Conservation (phyloP, 768 basidiomycete genomes). For the Hericium rajendrae region DNA sequence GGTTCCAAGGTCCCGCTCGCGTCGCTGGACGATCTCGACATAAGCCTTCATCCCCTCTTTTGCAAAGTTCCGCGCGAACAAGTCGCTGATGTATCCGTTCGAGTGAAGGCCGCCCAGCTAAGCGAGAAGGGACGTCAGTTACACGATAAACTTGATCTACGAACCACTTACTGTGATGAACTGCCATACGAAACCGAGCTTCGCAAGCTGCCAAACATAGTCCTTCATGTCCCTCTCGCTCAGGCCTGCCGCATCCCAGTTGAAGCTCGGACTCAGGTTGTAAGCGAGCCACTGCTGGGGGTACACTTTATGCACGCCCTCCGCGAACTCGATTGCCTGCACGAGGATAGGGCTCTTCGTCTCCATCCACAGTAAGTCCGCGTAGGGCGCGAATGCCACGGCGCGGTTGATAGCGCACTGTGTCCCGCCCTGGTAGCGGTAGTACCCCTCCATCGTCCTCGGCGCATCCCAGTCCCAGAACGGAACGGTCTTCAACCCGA, state of each 20-base stretch:
- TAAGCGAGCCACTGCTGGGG: slow-evolving; percentile 96
- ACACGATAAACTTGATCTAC: background rate
- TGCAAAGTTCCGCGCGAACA: slow-evolving; percentile 81
- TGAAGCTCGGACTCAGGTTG: slow-evolving; percentile 90
- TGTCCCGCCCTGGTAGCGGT: slow-evolving; percentile 95
- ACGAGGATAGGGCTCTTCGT: slow-evolving; percentile 88
- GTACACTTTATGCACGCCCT: slow-evolving; percentile 71
- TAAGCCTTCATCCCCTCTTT: slow-evolving; percentile 99
- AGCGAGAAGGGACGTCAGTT: background rate
- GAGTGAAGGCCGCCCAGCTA: slow-evolving; percentile 96
- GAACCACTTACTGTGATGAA: slow-evolving; percentile 81
- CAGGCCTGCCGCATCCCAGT: slow-evolving; percentile 91
- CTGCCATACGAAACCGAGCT: slow-evolving; percentile 96
- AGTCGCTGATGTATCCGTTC: slow-evolving; percentile 92
- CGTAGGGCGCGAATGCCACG: slow-evolving; percentile 88
- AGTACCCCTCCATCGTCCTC: slow-evolving; percentile 91
- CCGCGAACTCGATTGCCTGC: slow-evolving; percentile 88
- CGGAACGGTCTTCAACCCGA: slow-evolving; percentile 61
- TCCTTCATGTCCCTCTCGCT: slow-evolving; percentile 75
- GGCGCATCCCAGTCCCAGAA: slow-evolving; percentile 96
- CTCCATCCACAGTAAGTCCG: slow-evolving; percentile 93
- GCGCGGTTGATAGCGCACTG: slow-evolving; percentile 89
- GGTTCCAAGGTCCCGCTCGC: slow-evolving; percentile 86
- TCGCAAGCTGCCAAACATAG: slow-evolving; percentile 89
- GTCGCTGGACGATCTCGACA: slow-evolving; percentile 87